A percentile compares a stretch with the other conserved stretches of the same genome.
Conservation (phyloP, 495 filamentous ascomycete species). For the Penicillium alfredii region DNA sequence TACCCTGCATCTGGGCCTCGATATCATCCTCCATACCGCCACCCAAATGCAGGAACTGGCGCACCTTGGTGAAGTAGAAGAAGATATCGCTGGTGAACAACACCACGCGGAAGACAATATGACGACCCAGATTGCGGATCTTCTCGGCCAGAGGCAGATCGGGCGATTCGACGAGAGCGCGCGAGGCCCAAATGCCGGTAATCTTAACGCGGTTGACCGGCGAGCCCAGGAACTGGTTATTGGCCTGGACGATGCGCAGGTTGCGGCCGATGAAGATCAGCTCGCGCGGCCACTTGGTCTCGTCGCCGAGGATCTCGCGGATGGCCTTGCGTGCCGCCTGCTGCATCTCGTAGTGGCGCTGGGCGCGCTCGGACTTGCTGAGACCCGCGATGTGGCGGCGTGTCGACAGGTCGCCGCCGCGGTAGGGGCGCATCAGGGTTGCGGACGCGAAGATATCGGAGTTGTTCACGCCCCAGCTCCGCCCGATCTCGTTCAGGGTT, state of each 20-base stretch:
- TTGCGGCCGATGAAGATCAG: conserved; percentile 95
- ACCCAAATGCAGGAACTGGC: conserved; percentile 67
- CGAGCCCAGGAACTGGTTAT: conserved; percentile 80
- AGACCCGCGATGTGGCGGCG: conserved; percentile 55
- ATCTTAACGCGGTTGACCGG: conserved; percentile 95
- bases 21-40: conserved; percentile 92
- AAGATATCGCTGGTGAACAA: conserved; percentile 72
- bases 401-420: conserved; percentile 68
- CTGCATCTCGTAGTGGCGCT: conserved; percentile 77
- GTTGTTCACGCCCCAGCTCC: conserved; percentile 79
- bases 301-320: conserved; percentile 77
- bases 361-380: conserved; percentile 44
- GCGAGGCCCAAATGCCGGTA: conserved; percentile 82
- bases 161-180: conserved; percentile 65
- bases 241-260: conserved; percentile 83
- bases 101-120: conserved; percentile 74
- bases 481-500: conserved; percentile 63
- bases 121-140: conserved; percentile 54
- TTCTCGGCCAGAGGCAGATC: conserved; percentile 53
- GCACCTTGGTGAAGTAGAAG: conserved; percentile 73
- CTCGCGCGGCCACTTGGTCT: conserved; percentile 87
- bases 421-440: conserved; percentile 84
- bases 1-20: conserved; percentile 73
- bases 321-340: conserved; percentile 76
- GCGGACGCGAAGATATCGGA: conserved; percentile 86